Evolutionary conservation across 148 eudicot genomes (phyloP), one percentile per base, ranked within the genome.

Genomic region (Heliamphora exappendiculata): DNA sequence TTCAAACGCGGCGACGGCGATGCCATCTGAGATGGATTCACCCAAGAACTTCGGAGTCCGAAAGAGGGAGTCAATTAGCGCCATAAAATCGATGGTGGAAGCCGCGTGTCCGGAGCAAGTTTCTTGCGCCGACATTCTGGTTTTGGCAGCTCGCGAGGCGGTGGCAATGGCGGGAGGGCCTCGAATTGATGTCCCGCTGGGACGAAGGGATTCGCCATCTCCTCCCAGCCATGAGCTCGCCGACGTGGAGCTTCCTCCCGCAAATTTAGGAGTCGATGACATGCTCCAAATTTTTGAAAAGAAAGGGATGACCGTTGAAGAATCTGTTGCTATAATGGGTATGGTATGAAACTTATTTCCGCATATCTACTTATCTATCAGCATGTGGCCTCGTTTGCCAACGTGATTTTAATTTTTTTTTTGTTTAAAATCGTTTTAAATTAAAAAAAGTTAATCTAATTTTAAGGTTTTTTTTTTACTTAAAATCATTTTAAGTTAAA

Each of bases 241-340:
- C 4, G 88, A 86, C 74, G 70, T 83, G 34, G 49, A 41, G 36
- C 86, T 89, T 17, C 93, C 93, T 73, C 37, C 88, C 3, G 1
- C 84, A 22, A 28, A 74, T 63, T 72, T 78, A 16, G 75, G 75
- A 63, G 86, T 87, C 6, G 81, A 87, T 29, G 80, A 74, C 29
- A 75, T 80, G 75, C 82, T 84, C 2, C 39, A 60, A 14, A 73
- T 87, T 20, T 89, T 89, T 58, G 54, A 42, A 59, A 22, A 45
- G 8, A 87, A 87, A 80, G 93, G 93, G 39, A 75, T 89, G 87
- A 55, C 73, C 44, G 71, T 84, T 8, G 83, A 84, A 58, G 91
- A 89, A 75, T 75, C 89, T 9, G 87, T 89, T 5, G 93, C 91
- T 49, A 84, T 89, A n/a, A 70, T 87, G 73, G 91, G 90, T 87